A percentile compares a stretch with the other conserved stretches of the same genome.
Conservation (phyloP, 345 rosid species). For the Eucalyptus erythrocorys region DNA sequence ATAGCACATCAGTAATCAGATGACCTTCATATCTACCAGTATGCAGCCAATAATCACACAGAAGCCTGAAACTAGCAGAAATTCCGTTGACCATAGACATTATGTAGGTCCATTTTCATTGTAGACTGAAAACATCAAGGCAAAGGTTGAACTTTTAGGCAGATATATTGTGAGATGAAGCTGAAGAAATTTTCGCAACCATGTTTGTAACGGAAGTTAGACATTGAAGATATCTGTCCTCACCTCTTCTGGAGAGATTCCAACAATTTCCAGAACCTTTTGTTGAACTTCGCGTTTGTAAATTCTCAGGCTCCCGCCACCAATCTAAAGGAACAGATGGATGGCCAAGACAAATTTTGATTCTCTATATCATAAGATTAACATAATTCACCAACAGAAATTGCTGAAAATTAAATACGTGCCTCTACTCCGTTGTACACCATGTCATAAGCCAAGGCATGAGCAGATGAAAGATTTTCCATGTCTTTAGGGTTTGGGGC, state of each 20-base stretch:
- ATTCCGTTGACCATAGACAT: neutral
- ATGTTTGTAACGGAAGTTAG: neutral
- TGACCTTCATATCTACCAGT: neutral
- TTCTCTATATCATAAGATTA: neutral
- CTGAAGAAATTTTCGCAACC: neutral
- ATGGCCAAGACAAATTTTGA: neutral
- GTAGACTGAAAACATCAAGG: neutral
- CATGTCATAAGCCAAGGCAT: slow-evolving; percentile 96
- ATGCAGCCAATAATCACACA: neutral
- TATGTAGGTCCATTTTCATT: neutral
- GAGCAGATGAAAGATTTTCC: slow-evolving; percentile 75
- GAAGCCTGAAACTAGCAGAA: neutral
- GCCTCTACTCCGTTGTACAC: slow-evolving; percentile 99
- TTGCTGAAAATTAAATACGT: neutral
- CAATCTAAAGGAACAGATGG: slow-evolving; percentile 48
- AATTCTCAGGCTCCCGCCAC: slow-evolving; percentile 98
- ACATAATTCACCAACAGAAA: neutral
- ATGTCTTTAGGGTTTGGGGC: slow-evolving; percentile 93
- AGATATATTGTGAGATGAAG: neutral
- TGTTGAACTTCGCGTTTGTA: slow-evolving; percentile 81
- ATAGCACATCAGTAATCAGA: neutral
- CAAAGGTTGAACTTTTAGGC: neutral
- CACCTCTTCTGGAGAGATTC: slow-evolving; percentile 73
- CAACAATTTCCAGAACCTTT: slow-evolving; percentile 75
- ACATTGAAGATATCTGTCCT: neutral